These are phyloP conservation scores for Cystobasidiopsis lactophilus DNA, from an alignment of 768 basidiomycete species.

Conservation along the genomic window DNA sequence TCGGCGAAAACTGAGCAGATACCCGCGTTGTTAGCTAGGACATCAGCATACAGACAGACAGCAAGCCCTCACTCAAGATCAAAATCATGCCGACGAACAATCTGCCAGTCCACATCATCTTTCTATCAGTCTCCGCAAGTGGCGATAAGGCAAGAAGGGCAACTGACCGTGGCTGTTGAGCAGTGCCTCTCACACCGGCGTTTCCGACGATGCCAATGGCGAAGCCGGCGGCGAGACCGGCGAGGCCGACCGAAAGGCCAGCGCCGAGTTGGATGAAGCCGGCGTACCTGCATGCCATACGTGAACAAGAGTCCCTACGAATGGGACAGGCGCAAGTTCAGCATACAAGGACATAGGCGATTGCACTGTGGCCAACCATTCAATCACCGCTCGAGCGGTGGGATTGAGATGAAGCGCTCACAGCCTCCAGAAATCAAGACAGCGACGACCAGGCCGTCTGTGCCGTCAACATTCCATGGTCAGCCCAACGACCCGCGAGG, in stretches of 20 bases:
- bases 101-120: too few relatives aligned
- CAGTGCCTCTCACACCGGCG: conserved; percentile 91
- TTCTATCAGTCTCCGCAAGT: too few relatives aligned
- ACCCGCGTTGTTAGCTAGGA: neutral
- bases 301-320: too few relatives aligned
- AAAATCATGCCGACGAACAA: conserved; percentile 38
- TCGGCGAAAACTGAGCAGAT: neutral
- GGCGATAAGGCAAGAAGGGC: too few relatives aligned
- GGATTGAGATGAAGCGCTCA: conserved; percentile 30
- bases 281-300: too few relatives aligned
- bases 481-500: neutral
- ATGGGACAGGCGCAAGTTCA: too few relatives aligned
- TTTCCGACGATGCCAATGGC: conserved; percentile 97
- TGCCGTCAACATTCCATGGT: conserved; percentile 26
- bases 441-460: conserved; percentile 97
- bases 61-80: conserved; percentile 64
- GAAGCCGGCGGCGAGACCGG: conserved; percentile 89
- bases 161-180: conserved; percentile 26
- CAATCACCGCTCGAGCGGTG: neutral
- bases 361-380: conserved; percentile 32
- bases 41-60: neutral
- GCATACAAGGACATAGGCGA: conserved; percentile 64
- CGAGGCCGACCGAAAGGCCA: conserved; percentile 73
- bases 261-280: conserved; percentile 88
- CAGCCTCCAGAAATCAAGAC: conserved; percentile 74